Evolutionary conservation across 2,329 filamentous ascomycete genomes (phyloP), one percentile per base, ranked within the genome.

Genomic region (Colletotrichum liaoningense): DNA sequence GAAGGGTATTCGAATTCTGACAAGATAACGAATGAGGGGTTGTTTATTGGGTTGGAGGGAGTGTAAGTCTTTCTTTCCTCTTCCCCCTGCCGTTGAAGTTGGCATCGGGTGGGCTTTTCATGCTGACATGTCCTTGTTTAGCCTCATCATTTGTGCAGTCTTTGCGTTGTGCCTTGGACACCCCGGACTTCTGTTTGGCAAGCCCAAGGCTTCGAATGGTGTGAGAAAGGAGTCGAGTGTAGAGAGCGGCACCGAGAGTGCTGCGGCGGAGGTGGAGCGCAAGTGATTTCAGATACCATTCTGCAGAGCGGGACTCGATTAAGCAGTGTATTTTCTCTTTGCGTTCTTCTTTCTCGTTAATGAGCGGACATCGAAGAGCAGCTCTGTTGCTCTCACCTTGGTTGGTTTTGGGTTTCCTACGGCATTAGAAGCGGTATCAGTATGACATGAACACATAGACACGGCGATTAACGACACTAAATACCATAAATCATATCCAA

Each of bases 31-130:
- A 77, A 90, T 54, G 81, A 91, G 77, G 80, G 79, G 0, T 78
- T 87, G 2, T 90, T 91, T 74, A 89, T 90, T 74, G 86, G 81
- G 0, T 81, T 91, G 0, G 89, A 91, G 81, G 87, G 87, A 79
- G 82, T 83, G 84, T 85, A 78, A 63, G 74, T 64, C 9, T 54
- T 75, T 52, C 64, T 78, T n/a, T n/a, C n/a, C n/a, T 76, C 30
- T 82, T 80, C 19, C 69, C 69, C 68, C 2, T n/a, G 1, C 8
- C 30, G 8, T n/a, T 6, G 8, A 46, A n/a, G 14, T 73, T 14
- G 9, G 5, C 26, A 22, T 5, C 67, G 69, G 14, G 26, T 26
- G 11, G 16, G 19, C 3, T 4, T n/a, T 4, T 3, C n/a, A 14
- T 14, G 1, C 62, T 22, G 49, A 8, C 62, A 12, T 79, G 54